These are phyloP conservation scores for Syncephalis fuscata DNA, from an alignment of 371 early-diverging fungal genomes.

Conservation along the genomic window DNA sequence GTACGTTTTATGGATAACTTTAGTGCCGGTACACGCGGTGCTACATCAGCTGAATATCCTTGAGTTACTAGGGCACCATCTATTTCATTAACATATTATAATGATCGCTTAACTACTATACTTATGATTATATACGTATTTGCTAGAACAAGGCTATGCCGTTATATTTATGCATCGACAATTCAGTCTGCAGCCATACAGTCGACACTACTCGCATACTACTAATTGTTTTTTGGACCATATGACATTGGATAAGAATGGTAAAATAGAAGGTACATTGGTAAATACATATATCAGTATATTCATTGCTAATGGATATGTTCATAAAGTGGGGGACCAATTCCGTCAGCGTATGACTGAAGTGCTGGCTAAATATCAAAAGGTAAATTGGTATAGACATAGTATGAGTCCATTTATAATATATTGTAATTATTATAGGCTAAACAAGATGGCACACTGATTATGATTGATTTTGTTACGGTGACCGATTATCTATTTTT, in stretches of 20 bases:
- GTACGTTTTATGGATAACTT: constrained; percentile 99
- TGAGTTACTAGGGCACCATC: too few relatives aligned
- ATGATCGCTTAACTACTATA: neutral
- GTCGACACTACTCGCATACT: constrained; percentile 75
- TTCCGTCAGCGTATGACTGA: constrained; percentile 39
- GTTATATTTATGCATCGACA: constrained; percentile 93
- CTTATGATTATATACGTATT: constrained; percentile 19
- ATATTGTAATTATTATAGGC: constrained; percentile 15
- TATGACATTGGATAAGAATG: constrained; percentile 20
- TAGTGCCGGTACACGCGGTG: constrained; percentile 91
- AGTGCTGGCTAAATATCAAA: constrained; percentile 40
- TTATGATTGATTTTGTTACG: constrained; percentile 76
- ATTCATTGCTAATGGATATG: neutral
- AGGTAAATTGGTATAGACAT: constrained; percentile 14
- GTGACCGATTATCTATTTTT: constrained; percentile 86
- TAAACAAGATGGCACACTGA: constrained; percentile 38
- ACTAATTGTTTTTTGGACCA: constrained; percentile 67
- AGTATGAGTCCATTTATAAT: too few relatives aligned
- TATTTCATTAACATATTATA: too few relatives aligned
- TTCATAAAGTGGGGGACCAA: constrained; percentile 27
- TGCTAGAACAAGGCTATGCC: constrained; percentile 80
- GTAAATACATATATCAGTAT: neutral
- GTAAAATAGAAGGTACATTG: neutral
- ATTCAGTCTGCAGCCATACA: constrained; percentile 83
- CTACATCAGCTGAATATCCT: constrained; percentile 79